Conservation (phyloP, 2,329 filamentous ascomycete genomes). For the Ophiostoma tasmaniense region DNA sequence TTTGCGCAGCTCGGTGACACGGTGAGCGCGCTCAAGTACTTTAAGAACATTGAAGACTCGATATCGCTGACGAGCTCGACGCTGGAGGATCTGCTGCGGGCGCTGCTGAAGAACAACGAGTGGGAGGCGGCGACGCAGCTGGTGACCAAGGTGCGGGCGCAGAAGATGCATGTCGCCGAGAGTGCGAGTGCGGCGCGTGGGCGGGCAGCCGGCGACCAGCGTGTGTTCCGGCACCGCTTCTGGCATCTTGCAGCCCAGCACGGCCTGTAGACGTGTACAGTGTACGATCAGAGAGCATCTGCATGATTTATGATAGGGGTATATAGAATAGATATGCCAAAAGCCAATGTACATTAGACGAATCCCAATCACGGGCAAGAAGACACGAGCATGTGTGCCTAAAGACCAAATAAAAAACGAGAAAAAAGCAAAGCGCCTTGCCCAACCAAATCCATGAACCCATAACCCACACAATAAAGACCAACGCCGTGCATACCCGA, state of each 20-base stretch:
- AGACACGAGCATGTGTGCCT: neutral
- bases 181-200: slow-evolving; percentile 20
- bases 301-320: neutral
- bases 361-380: neutral
- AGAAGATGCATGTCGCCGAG: slow-evolving; percentile 21
- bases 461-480: neutral
- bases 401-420: neutral
- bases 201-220: slow-evolving; percentile 16
- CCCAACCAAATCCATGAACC: neutral
- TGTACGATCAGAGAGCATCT: neutral
- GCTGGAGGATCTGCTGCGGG: slow-evolving; percentile 35
- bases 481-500: neutral
- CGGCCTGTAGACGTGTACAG: slow-evolving; percentile 19
- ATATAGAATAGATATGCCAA: neutral
- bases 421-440: neutral
- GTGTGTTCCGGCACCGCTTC: slow-evolving; percentile 42
- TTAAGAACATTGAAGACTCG: slow-evolving; percentile 35
- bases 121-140: slow-evolving; percentile 23
- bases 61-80: slow-evolving; percentile 35
- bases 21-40: slow-evolving; percentile 40
- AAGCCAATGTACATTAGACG: neutral
- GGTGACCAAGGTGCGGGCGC: slow-evolving; percentile 23
- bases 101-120: slow-evolving; percentile 23
- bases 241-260: slow-evolving; percentile 39
- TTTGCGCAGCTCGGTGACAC: slow-evolving; percentile 49